Conservation (phyloP, 1,284 basidiomycete species). For the Leccinum laetum region DNA sequence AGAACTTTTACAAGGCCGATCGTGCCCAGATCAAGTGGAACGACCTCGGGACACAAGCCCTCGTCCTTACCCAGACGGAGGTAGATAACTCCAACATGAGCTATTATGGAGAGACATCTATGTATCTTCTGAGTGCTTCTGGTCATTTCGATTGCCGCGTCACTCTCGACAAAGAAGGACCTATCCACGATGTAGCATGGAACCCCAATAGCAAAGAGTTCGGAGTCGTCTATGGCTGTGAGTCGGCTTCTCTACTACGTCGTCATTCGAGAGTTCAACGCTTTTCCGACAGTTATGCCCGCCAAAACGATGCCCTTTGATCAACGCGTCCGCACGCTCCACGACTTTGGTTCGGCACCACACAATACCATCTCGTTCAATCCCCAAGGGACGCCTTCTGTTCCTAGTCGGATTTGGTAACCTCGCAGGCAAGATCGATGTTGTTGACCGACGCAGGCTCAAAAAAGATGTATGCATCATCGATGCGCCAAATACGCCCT, state of each 20-base stretch:
- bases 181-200: slow-evolving; percentile 97
- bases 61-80: slow-evolving; percentile 93
- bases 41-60: slow-evolving; percentile 81
- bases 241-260: slow-evolving; percentile 34
- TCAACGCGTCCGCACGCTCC: slow-evolving; percentile 83
- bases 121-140: slow-evolving; percentile 94
- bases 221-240: slow-evolving; percentile 94
- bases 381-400: slow-evolving; percentile 85
- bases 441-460: slow-evolving; percentile 88
- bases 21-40: slow-evolving; percentile 97
- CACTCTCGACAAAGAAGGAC: slow-evolving; percentile 94
- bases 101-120: slow-evolving; percentile 97
- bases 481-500: slow-evolving; percentile 90
- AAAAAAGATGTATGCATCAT: slow-evolving; percentile 83
- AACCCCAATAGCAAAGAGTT: slow-evolving; percentile 98
- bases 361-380: slow-evolving; percentile 96
- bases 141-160: slow-evolving; percentile 96
- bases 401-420: slow-evolving; percentile 96
- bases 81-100: slow-evolving; percentile 97
- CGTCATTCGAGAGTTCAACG: neutral
- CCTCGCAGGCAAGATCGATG: slow-evolving; percentile 89
- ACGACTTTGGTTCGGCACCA: slow-evolving; percentile 90
- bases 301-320: slow-evolving; percentile 93
- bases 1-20: slow-evolving; percentile 97
- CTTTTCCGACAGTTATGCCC: slow-evolving; percentile 75